Evolutionary conservation across 1,139 yeast genomes (phyloP), one percentile per base, ranked within the genome.

Genomic region (Yamadazyma songkhlaensis): DNA sequence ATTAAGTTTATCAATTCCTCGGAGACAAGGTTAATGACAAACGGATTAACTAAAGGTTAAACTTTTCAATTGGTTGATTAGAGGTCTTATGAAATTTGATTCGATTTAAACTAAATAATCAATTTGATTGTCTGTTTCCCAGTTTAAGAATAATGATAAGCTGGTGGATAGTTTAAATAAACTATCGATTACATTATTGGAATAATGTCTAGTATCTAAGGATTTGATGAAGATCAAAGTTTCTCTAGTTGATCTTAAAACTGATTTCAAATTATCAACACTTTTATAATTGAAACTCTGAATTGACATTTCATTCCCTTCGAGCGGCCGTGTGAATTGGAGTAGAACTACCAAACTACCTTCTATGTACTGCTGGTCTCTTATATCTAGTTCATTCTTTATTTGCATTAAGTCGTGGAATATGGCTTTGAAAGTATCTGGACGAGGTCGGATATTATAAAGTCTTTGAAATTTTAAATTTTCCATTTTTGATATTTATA

Each of bases 191-290:
- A 28, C 15, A 8, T 29, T 22, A 17, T 39, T 35, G 11, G 23
- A 12, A 25, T 24, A 32, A 7, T 32, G 28, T 4, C 17, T 6
- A 2, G 37, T 22, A 26, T 45, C 39, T 11, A 42, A 23, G 26
- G 32, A 43, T 17, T 34, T 45, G 7, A 47, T 26, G 10, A n/a
- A 29, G 4, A 42, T 25, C 11, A 45, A 25, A n/a, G 43, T 20
- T 8, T 25, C 31, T 25, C 46, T 29, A 12, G 44, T 34, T 2
- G 47, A 39, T 27, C 29, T 35, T 20, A 32, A 37, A 10, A 29
- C 10, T 21, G 11, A n/a, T 7, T 25, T 25, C 6, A 25, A 12
- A 12, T 25, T 7, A n/a, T 25, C 27, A n/a, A 25, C 13, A n/a
- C 12, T 11, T 27, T 13, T 10, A 13, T 27, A 27, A 8, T 27